phyloP scores from a whole-genome alignment of 1,284 basidiomycete genomes.

The Schizophyllum amplum region DNA sequence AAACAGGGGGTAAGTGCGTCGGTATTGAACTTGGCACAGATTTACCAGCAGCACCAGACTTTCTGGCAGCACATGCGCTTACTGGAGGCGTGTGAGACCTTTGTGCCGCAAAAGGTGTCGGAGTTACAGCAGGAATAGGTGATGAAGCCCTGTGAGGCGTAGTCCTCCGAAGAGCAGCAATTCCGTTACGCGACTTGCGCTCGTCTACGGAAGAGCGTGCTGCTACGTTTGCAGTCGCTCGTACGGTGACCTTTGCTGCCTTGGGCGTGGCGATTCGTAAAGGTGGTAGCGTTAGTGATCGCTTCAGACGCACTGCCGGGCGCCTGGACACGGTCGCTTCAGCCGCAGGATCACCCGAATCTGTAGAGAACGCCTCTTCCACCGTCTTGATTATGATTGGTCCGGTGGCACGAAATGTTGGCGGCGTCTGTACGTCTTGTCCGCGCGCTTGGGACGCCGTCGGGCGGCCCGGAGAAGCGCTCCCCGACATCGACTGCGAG shows the following conservation, averaged over 20 bases:
- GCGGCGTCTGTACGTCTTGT: no score
- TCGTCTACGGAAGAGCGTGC: no score
- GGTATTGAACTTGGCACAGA: background rate
- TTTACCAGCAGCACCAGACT: background rate
- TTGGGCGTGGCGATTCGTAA: background rate
- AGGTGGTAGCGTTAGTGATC: background rate
- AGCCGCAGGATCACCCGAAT: background rate
- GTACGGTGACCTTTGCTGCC: background rate
- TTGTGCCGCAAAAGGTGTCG: no score
- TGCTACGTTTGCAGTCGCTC: no score
- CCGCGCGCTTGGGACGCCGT: no score
- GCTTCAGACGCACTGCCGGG: background rate
- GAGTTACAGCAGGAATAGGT: no score
- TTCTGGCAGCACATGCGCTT: background rate
- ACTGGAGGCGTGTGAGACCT: no score
- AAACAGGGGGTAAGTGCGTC: background rate
- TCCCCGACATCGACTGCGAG: background rate
- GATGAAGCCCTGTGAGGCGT: no score
- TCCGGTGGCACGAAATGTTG: no score
- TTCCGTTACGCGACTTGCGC: no score
- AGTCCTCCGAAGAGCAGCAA: no score
- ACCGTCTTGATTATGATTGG: background rate
- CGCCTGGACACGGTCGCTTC: background rate
- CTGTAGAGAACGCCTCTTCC: background rate
- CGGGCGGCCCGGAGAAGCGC: no score